phyloP scores from a whole-genome alignment of 2,329 filamentous ascomycete genomes.

The Colletotrichum liaoningense region DNA sequence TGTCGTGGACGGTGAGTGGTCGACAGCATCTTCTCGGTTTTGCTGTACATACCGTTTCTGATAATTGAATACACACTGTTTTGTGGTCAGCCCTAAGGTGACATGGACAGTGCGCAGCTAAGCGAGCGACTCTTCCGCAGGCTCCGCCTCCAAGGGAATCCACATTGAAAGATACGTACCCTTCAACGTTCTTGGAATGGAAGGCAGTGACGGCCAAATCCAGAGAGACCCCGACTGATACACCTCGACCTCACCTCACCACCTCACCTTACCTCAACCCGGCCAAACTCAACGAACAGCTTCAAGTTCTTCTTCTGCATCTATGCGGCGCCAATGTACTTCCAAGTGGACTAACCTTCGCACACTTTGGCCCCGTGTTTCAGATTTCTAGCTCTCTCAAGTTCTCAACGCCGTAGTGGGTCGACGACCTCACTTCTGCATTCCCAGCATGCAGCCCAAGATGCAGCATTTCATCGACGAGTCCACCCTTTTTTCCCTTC shows the following conservation, averaged over 20 bases:
- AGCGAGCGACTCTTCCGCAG: constrained; percentile 6
- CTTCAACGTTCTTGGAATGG: not conserved
- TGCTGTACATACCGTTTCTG: too few species aligned
- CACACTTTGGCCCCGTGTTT: constrained; percentile 27
- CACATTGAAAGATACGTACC: not conserved
- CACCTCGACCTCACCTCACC: not conserved
- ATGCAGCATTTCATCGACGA: not conserved
- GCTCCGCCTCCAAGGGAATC: not conserved
- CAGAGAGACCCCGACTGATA: not conserved
- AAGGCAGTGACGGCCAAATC: not conserved
- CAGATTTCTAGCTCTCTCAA: constrained; percentile 15
- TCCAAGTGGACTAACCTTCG: not conserved
- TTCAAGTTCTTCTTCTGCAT: constrained; percentile 7
- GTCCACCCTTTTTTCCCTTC: not conserved
- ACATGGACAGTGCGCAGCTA: not conserved
- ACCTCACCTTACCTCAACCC: not conserved
- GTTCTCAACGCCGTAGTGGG: constrained; percentile 24
- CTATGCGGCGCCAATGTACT: not conserved
- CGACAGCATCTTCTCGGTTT: not conserved
- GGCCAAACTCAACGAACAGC: not conserved
- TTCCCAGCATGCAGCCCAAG: constrained; percentile 9
- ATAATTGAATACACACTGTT: not conserved
- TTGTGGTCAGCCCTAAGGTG: not conserved
- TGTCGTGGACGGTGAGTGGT: constrained; percentile 32
- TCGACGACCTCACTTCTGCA: not conserved